phyloP scores from a whole-genome alignment of 768 basidiomycete genomes.

The Trametes cinnabarina region DNA sequence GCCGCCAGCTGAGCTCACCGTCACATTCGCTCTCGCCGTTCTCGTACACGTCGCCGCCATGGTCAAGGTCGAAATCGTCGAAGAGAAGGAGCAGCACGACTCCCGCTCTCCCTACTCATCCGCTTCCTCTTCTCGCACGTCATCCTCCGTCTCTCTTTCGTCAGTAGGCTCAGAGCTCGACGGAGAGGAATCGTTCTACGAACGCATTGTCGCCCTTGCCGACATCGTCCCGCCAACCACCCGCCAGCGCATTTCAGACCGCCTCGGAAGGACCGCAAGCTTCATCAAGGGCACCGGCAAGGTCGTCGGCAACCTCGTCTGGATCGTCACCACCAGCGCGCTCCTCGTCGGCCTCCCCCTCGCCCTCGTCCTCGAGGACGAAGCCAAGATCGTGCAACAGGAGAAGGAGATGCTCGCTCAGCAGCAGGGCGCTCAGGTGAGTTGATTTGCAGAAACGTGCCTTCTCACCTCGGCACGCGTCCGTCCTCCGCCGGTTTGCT shows the following conservation, averaged over 20 bases:
- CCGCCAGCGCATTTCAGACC: slow-evolving; percentile 68
- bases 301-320: slow-evolving; percentile 83
- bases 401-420: slow-evolving; percentile 93
- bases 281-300: slow-evolving; percentile 68
- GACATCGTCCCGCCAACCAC: slow-evolving; percentile 95
- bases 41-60: slow-evolving; percentile 41
- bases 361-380: slow-evolving; percentile 92
- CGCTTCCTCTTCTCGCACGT: slow-evolving; percentile 69
- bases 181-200: slow-evolving; percentile 78
- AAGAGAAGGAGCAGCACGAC: slow-evolving; percentile 66
- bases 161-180: slow-evolving; percentile 72
- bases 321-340: slow-evolving; percentile 93
- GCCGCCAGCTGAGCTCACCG: neutral
- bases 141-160: slow-evolving; percentile 71
- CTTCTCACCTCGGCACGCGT: neutral
- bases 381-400: slow-evolving; percentile 90
- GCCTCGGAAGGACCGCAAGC: slow-evolving; percentile 56
- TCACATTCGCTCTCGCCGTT: neutral
- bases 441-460: slow-evolving; percentile 5
- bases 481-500: slow-evolving; percentile 8
- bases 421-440: slow-evolving; percentile 78
- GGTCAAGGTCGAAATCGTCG: slow-evolving; percentile 93
- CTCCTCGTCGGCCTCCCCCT: slow-evolving; percentile 92
- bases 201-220: slow-evolving; percentile 87
- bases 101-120: slow-evolving; percentile 69